Evolutionary conservation across 1,284 basidiomycete genomes (phyloP), one percentile per base, ranked within the genome.

Genomic region (Pascua guehoae): DNA sequence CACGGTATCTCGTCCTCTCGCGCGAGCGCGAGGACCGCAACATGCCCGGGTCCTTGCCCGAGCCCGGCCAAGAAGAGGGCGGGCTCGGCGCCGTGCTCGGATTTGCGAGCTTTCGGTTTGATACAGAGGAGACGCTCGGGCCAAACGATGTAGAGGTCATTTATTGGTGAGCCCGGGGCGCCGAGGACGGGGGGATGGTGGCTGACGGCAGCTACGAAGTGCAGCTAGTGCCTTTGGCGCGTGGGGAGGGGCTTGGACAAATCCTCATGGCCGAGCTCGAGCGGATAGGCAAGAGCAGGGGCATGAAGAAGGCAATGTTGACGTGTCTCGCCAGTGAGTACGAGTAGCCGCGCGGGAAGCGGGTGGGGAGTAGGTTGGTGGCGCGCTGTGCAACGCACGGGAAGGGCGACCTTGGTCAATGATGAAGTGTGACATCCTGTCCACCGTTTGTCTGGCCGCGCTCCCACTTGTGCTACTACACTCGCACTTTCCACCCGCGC

Each of bases 41-140:
- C 10, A 63, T 67, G 64, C 64, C 61, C 1, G 60, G 62, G 12
- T 54, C 60, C 2, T 37, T 66, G 44, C 61, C 57, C n/a, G 48
- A 51, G 14, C 1, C 47, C n/a, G 9, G 32, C 15, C 36, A 9
- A 5, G 47, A 46, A 2, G 44, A 49, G 12, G 12, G 24, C 41
- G 41, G n/a, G 16, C 40, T 36, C 3, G 63, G 65, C 0, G 61
- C 65, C 8, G 38, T 75, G 39, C 39, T 74, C 11, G 75, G 70
- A 15, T 77, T 68, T 51, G 67, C 63, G n/a, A 67, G 66, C 40
- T 76, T 75, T 52, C 63, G 74, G n/a, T 77, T 76, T 51, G 74
- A 75, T 51, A 74, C 69, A 4, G 75, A 76, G 60, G 71, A 76
- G 56, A 77, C 75, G 7, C 45, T 71, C 49, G 61, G 60, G 1